Evolutionary conservation across 768 basidiomycete species (phyloP).

Genomic region (Suillus subalutaceus): DNA sequence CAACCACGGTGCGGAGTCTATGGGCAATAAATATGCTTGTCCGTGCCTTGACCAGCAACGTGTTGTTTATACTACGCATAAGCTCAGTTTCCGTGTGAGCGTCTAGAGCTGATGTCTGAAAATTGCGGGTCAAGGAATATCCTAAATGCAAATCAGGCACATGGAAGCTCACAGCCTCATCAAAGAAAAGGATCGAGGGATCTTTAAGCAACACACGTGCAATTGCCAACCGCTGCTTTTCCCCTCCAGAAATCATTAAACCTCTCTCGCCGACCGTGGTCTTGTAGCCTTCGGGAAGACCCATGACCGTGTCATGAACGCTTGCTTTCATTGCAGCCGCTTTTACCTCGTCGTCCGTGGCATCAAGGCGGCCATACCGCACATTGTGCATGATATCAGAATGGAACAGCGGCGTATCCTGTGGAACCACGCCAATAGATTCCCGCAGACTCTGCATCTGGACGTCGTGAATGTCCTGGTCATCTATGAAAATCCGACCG

Average conservation of each 20-base stretch:
- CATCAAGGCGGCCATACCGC: conserved; percentile 86
- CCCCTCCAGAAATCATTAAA: conserved; percentile 97
- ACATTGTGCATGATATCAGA: conserved; percentile 95
- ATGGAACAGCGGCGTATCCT: conserved; percentile 98
- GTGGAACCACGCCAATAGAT: conserved; percentile 91
- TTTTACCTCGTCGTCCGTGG: conserved; percentile 86
- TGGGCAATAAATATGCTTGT: conserved; percentile 99
- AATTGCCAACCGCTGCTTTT: conserved; percentile 96
- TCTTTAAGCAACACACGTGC: conserved; percentile 92
- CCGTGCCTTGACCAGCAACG: conserved; percentile 72
- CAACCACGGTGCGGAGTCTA: conserved; percentile 84
- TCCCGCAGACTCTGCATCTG: conserved; percentile 72
- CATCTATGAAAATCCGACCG: conserved; percentile 86
- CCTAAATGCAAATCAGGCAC: conserved; percentile 8
- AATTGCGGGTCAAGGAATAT: conserved; percentile 6
- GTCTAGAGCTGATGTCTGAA: conserved; percentile 92
- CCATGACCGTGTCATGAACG: conserved; percentile 78
- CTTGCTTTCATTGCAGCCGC: conserved; percentile 86
- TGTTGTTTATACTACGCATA: conserved; percentile 90
- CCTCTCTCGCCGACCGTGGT: conserved; percentile 97
- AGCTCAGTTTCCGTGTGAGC: conserved; percentile 93
- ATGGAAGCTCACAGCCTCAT: conserved; percentile 82
- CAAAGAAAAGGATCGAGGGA: conserved; percentile 95
- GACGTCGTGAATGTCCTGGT: conserved; percentile 79
- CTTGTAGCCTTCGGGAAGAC: conserved; percentile 81